Conservation (phyloP, 2,329 filamentous ascomycete genomes). For the Phyllosticta paracitricarpa region DNA sequence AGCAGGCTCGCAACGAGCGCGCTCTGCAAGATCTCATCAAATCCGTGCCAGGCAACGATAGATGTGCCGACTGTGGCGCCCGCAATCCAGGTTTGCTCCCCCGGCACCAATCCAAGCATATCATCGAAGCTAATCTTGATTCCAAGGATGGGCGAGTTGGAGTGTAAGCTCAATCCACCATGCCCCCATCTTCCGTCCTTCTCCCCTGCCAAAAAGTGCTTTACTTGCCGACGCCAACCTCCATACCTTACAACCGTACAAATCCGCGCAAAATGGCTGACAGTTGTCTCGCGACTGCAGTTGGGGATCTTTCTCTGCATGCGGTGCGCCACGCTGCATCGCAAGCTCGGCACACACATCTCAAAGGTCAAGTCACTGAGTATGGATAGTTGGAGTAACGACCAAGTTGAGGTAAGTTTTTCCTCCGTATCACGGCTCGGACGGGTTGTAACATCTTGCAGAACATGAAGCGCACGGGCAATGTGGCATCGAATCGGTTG, state of each 20-base stretch:
- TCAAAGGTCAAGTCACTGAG: slow-evolving; percentile 98
- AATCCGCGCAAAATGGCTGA: neutral
- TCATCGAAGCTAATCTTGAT: slow-evolving; percentile 2
- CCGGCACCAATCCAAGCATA: neutral
- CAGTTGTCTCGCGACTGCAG: slow-evolving; percentile 34
- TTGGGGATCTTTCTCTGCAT: slow-evolving; percentile 95
- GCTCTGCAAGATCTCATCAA: slow-evolving; percentile 81
- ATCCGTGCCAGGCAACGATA: slow-evolving; percentile 75
- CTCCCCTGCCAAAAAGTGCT: neutral
- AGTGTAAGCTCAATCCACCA: slow-evolving; percentile 55
- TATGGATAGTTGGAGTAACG: slow-evolving; percentile 95
- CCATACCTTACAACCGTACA: neutral
- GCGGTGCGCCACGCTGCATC: slow-evolving; percentile 90
- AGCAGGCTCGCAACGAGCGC: slow-evolving; percentile 95
- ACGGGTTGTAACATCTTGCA: slow-evolving; percentile 29
- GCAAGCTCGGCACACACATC: slow-evolving; percentile 93
- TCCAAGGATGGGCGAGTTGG: slow-evolving; percentile 86
- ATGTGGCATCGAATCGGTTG: slow-evolving; percentile 71
- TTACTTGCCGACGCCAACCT: neutral
- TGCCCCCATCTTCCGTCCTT: neutral
- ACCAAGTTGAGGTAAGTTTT: slow-evolving; percentile 83
- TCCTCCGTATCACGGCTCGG: slow-evolving; percentile 11
- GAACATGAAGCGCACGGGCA: slow-evolving; percentile 93
- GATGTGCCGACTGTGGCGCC: slow-evolving; percentile 86
- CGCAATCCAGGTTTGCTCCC: slow-evolving; percentile 68